These are phyloP conservation scores for Oryza meridionalis DNA, from an alignment of 176 grass and related monocot genomes.

Conservation along the genomic window DNA sequence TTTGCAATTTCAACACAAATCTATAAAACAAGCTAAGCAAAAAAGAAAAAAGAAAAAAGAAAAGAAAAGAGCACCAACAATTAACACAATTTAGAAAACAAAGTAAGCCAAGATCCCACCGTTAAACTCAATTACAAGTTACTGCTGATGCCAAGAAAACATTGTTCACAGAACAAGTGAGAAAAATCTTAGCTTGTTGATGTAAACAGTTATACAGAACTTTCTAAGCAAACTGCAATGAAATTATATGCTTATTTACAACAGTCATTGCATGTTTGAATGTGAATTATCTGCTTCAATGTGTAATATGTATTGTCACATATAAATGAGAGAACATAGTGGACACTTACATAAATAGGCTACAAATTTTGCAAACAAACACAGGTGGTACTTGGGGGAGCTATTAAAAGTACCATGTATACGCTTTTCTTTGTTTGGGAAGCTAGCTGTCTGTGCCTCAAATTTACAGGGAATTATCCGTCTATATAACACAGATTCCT, in stretches of 20 bases:
- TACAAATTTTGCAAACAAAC: not conserved
- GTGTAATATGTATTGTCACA: slow-evolving; percentile 11
- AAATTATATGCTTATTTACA: slow-evolving; percentile 7
- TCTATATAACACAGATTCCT: slow-evolving; percentile 15
- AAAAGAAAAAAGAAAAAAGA: not conserved
- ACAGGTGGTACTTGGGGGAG: not conserved
- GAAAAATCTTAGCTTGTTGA: not conserved
- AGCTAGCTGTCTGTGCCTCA: slow-evolving; percentile 5
- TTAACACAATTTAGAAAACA: slow-evolving; percentile 1
- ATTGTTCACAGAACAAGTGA: slow-evolving; percentile 7
- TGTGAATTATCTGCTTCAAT: slow-evolving; percentile 34
- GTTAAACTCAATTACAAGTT: slow-evolving; percentile 4
- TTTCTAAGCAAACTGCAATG: not conserved
- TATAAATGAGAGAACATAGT: slow-evolving; percentile 8
- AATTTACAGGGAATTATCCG: slow-evolving; percentile 17
- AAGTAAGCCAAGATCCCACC: slow-evolving; percentile 4
- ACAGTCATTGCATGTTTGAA: not conserved
- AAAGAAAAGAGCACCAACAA: not conserved
- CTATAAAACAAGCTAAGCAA: not conserved
- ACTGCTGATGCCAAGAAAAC: not conserved
- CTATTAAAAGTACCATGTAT: slow-evolving; percentile 16
- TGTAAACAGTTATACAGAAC: not conserved
- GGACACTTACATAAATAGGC: not conserved
- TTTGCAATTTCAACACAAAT: not conserved
- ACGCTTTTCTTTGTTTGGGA: slow-evolving; percentile 2